Evolutionary conservation across 768 basidiomycete species (phyloP).

Genomic region (Candolleomyces eurysporus): DNA sequence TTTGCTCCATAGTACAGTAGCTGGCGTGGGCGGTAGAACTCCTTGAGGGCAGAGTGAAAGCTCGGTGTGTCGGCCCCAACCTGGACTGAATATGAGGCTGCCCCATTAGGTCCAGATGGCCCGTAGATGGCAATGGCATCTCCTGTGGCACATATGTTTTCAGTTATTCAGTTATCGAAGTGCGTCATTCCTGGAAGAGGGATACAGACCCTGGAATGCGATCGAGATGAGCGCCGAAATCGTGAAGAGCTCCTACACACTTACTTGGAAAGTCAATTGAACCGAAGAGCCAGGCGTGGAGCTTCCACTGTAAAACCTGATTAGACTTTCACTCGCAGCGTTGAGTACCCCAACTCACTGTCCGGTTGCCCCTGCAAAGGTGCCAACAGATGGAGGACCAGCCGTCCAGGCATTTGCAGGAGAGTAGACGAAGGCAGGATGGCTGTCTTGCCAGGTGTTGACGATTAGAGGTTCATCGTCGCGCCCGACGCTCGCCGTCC

Average conservation of each 20-base stretch:
- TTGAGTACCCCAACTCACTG: constrained; percentile 5
- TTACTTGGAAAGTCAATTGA: constrained; percentile 14
- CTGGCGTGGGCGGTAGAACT: constrained; percentile 12
- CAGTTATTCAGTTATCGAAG: neutral
- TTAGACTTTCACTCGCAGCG: neutral
- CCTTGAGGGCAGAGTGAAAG: constrained; percentile 5
- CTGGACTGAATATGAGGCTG: constrained; percentile 8
- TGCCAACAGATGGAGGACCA: constrained; percentile 3
- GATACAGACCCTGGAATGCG: neutral
- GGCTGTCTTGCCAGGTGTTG: constrained; percentile 22
- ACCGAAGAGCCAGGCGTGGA: constrained; percentile 7
- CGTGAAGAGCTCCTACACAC: neutral
- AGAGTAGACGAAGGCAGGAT: constrained; percentile 20
- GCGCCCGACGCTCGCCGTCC: constrained; percentile 17
- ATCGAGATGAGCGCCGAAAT: neutral
- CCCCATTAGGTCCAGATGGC: constrained; percentile 11
- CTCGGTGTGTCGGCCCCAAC: constrained; percentile 5
- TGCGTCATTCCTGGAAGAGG: neutral
- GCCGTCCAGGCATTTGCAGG: constrained; percentile 16
- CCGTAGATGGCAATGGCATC: constrained; percentile 17
- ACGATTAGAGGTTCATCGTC: constrained; percentile 20
- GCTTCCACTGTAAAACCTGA: constrained; percentile 8
- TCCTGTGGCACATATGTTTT: constrained; percentile 2
- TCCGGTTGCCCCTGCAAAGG: constrained; percentile 11
- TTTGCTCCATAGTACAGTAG: constrained; percentile 14